Percentiles rank a stretch among this genome's conserved stretches.
These are phyloP conservation scores for Capsicum chinense DNA, from an alignment of 257 asterid species.

Conservation along the genomic window DNA sequence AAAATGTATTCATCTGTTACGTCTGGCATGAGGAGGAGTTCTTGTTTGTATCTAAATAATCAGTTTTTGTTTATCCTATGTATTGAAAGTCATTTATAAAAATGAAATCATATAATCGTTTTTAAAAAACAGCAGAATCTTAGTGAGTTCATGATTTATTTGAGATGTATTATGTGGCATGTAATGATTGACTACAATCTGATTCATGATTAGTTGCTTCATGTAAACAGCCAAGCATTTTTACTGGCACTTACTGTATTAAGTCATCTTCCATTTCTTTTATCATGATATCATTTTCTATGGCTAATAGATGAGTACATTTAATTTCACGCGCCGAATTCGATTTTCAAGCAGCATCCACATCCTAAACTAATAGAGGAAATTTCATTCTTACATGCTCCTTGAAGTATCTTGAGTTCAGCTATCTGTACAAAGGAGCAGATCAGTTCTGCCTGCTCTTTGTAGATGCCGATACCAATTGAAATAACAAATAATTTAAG, in stretches of 20 bases:
- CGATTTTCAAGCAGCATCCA: not conserved
- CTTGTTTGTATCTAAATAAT: not conserved
- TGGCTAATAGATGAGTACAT: conserved; percentile 9
- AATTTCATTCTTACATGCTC: conserved; percentile 15
- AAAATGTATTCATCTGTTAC: not conserved
- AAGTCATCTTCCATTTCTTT: not conserved
- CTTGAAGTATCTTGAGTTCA: not conserved
- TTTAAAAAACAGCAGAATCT: not conserved
- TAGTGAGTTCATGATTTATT: not conserved
- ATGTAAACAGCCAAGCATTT: not conserved
- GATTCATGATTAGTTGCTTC: not conserved
- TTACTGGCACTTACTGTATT: not conserved
- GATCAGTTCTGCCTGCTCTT: not conserved
- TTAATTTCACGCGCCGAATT: not conserved
- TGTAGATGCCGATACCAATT: not conserved
- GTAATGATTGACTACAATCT: not conserved
- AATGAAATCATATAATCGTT: not conserved
- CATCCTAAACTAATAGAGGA: not conserved
- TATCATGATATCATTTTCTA: not conserved
- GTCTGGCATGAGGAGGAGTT: not conserved
- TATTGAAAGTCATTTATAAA: not conserved
- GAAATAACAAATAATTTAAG: not conserved
- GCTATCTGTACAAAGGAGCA: not conserved
- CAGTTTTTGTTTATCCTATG: not conserved
- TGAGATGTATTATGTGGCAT: not conserved